A percentile compares a stretch with the other conserved stretches of the same genome.
These are phyloP conservation scores for Bodo saltans DNA, from an alignment of 78 protist genomes.

Conservation along the genomic window DNA sequence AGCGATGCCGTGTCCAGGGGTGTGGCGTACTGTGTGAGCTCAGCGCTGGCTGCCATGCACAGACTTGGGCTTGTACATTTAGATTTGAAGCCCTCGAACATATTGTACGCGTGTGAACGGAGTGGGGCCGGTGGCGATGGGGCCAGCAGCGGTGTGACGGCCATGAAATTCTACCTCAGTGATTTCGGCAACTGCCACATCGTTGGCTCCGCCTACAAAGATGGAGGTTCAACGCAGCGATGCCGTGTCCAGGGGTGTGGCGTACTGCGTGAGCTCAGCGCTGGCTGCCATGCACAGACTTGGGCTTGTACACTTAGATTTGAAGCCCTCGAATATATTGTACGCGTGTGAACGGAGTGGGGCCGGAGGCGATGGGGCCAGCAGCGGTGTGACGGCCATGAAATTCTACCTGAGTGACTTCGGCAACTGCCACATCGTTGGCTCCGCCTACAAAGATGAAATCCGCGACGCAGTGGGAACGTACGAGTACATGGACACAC, in stretches of 20 bases:
- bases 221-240: too few species aligned
- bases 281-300: background rate
- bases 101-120: too few species aligned
- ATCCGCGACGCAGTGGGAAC: background rate
- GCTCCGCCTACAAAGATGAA: background rate
- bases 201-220: background rate
- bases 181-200: background rate
- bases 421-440: background rate
- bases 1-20: too few species aligned
- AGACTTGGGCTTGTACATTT: background rate
- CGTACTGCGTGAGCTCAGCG: too few species aligned
- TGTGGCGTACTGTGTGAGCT: too few species aligned
- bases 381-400: background rate
- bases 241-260: too few species aligned
- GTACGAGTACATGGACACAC: background rate
- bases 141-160: background rate
- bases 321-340: background rate
- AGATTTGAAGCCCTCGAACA: background rate
- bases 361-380: too few species aligned
- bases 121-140: too few species aligned
- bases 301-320: background rate
- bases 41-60: background rate
- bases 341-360: too few species aligned
- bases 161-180: background rate
- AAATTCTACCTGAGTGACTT: background rate